Percentiles rank a stretch among this genome's conserved stretches.
Evolutionary conservation across 164 flowering plant genomes (phyloP).

Genomic region (Tetracentron sinense): DNA sequence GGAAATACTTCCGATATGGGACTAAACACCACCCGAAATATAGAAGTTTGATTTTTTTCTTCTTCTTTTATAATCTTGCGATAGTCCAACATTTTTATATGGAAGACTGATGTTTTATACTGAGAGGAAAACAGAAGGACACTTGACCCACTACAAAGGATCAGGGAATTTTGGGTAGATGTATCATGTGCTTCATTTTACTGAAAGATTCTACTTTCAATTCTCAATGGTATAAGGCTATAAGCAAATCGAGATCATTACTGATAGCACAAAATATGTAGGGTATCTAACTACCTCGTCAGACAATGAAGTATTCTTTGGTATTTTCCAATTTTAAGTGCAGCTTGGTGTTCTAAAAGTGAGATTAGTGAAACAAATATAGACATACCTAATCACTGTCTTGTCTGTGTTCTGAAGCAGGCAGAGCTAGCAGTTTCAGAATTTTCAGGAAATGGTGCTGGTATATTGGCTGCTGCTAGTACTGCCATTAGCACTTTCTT

Average conservation of each 20-base stretch:
- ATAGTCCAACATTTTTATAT: no score
- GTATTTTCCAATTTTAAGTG: neutral
- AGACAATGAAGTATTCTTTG: neutral
- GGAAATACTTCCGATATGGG: no score
- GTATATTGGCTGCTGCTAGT: slow-evolving; percentile 78
- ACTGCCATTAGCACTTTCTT: slow-evolving; percentile 76
- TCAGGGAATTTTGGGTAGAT: neutral
- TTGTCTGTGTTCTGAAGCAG: slow-evolving; percentile 37
- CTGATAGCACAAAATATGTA: neutral
- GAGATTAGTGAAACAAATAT: neutral
- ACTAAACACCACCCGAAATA: no score
- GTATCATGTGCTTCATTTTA: neutral
- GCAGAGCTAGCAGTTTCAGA: slow-evolving; percentile 96
- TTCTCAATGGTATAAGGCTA: neutral
- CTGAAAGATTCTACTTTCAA: neutral
- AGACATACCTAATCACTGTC: neutral
- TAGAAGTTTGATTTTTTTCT: no score
- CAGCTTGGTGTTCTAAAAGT: neutral
- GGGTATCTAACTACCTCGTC: neutral
- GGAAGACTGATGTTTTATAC: neutral
- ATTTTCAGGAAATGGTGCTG: slow-evolving; percentile 89
- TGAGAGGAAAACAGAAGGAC: neutral
- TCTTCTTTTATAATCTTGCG: no score
- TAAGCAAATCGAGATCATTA: neutral
- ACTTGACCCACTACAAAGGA: neutral